Evolutionary conservation across 1,284 basidiomycete genomes (phyloP).

Genomic region (Malassezia arunalokei): DNA sequence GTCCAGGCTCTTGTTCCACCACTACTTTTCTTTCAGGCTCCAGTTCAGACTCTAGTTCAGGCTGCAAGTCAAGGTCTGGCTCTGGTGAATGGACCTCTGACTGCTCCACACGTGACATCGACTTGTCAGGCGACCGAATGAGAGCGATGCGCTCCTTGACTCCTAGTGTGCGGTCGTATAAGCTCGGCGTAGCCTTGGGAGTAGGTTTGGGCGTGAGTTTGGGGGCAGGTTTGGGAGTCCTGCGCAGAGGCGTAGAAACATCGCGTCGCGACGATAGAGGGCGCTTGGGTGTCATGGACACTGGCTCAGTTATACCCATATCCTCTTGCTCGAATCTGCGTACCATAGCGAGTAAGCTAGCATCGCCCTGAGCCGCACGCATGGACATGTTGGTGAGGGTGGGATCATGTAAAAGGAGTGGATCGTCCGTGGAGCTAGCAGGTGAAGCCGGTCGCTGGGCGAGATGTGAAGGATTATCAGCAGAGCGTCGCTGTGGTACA

Average conservation of each 20-base stretch:
- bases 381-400: constrained; percentile 1
- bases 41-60: too few relatives aligned
- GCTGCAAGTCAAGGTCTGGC: too few relatives aligned
- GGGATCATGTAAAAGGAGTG: constrained; percentile 10
- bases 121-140: constrained; percentile 6
- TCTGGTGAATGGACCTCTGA: too few relatives aligned
- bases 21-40: too few relatives aligned
- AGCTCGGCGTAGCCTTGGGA: constrained; percentile 4
- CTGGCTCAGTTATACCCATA: not conserved
- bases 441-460: constrained; percentile 7
- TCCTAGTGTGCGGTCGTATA: constrained; percentile 12
- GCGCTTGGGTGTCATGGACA: not conserved
- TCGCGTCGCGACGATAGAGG: not conserved
- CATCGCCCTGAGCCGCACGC: constrained; percentile 13
- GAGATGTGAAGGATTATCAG: not conserved
- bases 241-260: not conserved
- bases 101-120: not conserved
- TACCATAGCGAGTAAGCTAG: constrained; percentile 12
- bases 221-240: not conserved
- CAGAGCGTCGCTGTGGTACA: not conserved
- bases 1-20: not conserved
- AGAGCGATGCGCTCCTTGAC: constrained; percentile 4
- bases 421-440: constrained; percentile 17
- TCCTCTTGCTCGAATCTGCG: constrained; percentile 11
- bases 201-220: not conserved